Percentiles rank a stretch among this genome's conserved stretches.
Conservation (phyloP, 805 yeast genomes). For the Starmerella bacillaris region DNA sequence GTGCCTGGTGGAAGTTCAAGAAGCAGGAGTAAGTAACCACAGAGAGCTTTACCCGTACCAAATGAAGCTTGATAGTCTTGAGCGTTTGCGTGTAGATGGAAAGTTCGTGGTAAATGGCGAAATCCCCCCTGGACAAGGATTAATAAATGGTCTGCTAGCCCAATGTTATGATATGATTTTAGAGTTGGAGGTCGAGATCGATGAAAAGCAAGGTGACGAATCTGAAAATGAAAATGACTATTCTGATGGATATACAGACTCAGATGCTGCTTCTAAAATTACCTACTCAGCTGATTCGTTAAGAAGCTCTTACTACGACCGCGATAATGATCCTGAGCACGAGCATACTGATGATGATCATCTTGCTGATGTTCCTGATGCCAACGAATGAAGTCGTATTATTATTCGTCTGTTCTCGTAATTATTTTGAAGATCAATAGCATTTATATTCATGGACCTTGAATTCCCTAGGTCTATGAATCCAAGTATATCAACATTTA, state of each 20-base stretch:
- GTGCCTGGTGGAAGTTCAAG: conserved; percentile 72
- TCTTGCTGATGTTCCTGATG: conserved; percentile 5
- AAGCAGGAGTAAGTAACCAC: conserved; percentile 72
- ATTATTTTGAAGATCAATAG: background rate
- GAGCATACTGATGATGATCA: conserved; percentile 2
- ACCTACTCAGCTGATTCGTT: background rate
- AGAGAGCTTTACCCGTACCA: conserved; percentile 93
- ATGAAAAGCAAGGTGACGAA: conserved; percentile 15
- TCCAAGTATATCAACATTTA: too few species aligned
- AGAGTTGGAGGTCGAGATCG: conserved; percentile 45
- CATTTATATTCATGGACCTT: too few species aligned
- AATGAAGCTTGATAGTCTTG: conserved; percentile 78
- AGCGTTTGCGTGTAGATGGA: conserved; percentile 75
- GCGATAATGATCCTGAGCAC: background rate
- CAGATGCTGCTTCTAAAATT: background rate
- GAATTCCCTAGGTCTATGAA: too few species aligned
- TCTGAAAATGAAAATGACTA: conserved; percentile 10
- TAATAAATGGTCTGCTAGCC: conserved; percentile 73
- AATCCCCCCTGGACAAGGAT: conserved; percentile 96
- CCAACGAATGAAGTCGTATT: conserved; percentile 1
- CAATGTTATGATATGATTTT: conserved; percentile 89
- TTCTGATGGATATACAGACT: conserved; percentile 2
- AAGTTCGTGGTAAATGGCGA: conserved; percentile 74
- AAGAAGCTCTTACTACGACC: conserved; percentile 1
- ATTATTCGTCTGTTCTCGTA: background rate